These are phyloP conservation scores for Chlorella sp. DNA, from an alignment of 139 green algal species.

Conservation along the genomic window DNA sequence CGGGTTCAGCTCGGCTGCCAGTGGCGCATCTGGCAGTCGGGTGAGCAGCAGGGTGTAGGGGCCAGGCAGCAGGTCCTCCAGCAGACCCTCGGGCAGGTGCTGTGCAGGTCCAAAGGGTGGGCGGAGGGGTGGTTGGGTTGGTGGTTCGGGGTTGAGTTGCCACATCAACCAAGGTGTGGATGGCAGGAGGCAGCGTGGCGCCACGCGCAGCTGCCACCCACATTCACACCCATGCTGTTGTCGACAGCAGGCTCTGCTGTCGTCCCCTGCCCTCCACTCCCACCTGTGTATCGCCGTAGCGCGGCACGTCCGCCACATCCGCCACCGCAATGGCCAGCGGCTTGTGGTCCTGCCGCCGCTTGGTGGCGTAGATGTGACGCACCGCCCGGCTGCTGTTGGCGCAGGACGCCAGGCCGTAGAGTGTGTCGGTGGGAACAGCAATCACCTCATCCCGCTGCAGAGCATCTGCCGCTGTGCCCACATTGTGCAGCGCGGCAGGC, in stretches of 20 bases:
- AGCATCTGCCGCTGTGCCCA: constrained; percentile 35
- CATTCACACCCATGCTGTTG: too few species aligned
- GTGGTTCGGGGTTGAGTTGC: not conserved
- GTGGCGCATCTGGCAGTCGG: constrained; percentile 43
- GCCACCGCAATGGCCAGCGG: constrained; percentile 77
- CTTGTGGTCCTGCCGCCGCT: constrained; percentile 45
- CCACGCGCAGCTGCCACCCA: too few species aligned
- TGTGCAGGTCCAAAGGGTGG: not conserved
- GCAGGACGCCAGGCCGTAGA: constrained; percentile 67
- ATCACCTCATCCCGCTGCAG: constrained; percentile 47
- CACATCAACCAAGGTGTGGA: too few species aligned
- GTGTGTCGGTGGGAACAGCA: constrained; percentile 72
- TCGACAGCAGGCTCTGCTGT: too few species aligned
- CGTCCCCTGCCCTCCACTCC: too few species aligned
- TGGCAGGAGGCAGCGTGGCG: too few species aligned
- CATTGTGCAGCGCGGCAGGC: constrained; percentile 39
- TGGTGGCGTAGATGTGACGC: constrained; percentile 66
- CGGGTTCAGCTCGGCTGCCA: constrained; percentile 61
- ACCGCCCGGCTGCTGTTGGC: constrained; percentile 46
- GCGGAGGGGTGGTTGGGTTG: not conserved
- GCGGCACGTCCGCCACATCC: constrained; percentile 55
- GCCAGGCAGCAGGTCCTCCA: constrained; percentile 76
- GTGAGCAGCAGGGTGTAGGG: constrained; percentile 77
- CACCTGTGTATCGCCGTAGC: constrained; percentile 47
- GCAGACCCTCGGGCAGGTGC: constrained; percentile 58